These are phyloP conservation scores for Capsella rubella DNA, from an alignment of 441 rosid species.

Conservation along the genomic window DNA sequence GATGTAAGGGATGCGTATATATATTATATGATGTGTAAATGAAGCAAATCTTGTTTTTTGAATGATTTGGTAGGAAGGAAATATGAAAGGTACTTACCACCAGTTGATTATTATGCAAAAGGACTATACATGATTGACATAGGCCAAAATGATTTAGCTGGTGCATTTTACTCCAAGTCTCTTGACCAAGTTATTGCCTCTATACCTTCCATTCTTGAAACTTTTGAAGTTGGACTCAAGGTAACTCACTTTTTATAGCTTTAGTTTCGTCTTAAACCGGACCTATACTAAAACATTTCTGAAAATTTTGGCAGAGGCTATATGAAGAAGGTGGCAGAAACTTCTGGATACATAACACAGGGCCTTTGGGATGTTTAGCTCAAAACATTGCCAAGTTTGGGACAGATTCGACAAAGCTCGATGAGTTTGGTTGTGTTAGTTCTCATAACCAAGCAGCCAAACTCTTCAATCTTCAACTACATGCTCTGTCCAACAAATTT, in stretches of 20 bases:
- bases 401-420: constrained; percentile 81
- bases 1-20: not conserved
- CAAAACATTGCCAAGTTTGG: constrained; percentile 91
- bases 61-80: constrained; percentile 56
- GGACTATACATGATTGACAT: constrained; percentile 68
- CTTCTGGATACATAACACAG: constrained; percentile 95
- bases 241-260: constrained; percentile 38
- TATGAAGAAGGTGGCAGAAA: constrained; percentile 85
- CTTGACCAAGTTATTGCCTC: constrained; percentile 80
- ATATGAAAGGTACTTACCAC: constrained; percentile 65
- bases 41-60: constrained; percentile 26
- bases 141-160: constrained; percentile 68
- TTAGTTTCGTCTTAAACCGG: not conserved
- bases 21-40: constrained; percentile 19
- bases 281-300: not conserved
- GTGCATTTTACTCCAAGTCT: constrained; percentile 89
- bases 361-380: constrained; percentile 92
- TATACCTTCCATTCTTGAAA: constrained; percentile 69
- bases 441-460: constrained; percentile 87
- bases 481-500: constrained; percentile 69
- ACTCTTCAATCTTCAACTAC: constrained; percentile 86
- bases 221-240: constrained; percentile 81
- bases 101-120: constrained; percentile 65
- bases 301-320: constrained; percentile 53
- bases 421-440: constrained; percentile 78